Conservation (phyloP, 495 filamentous ascomycete genomes). For the Annulohypoxylon maeteangense region DNA sequence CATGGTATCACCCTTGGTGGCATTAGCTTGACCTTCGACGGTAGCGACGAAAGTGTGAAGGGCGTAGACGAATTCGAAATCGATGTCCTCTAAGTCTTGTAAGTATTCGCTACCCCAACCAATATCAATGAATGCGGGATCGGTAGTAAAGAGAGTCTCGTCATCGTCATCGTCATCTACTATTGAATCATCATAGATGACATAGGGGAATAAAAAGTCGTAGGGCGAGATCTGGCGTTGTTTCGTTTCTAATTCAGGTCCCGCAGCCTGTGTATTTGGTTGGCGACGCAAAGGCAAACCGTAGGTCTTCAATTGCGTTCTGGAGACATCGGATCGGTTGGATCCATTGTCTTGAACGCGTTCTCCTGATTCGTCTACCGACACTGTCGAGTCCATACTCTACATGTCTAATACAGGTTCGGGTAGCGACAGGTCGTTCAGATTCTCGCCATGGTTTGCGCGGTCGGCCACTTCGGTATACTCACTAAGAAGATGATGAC, state of each 20-base stretch:
- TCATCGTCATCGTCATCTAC: conserved; percentile 57
- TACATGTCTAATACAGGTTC: conserved; percentile 30
- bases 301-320: conserved; percentile 17
- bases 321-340: conserved; percentile 18
- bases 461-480: conserved; percentile 53
- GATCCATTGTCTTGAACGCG: conserved; percentile 1
- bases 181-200: conserved; percentile 51
- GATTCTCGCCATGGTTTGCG: conserved; percentile 40
- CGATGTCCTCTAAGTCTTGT: conserved; percentile 92
- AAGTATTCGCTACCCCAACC: conserved; percentile 82
- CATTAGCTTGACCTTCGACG: conserved; percentile 98
- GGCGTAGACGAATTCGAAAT: conserved; percentile 99
- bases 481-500: conserved; percentile 73
- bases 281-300: conserved; percentile 18
- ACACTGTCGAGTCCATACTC: conserved; percentile 20
- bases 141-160: conserved; percentile 64
- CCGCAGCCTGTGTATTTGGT: neutral
- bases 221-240: conserved; percentile 36
- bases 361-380: conserved; percentile 24
- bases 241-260: conserved; percentile 13
- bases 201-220: conserved; percentile 22
- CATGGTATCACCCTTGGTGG: conserved; percentile 98
- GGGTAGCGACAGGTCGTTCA: conserved; percentile 34
- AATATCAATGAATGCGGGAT: conserved; percentile 70
- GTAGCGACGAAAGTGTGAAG: conserved; percentile 97